Evolutionary conservation across 202 grass and related monocot genomes (phyloP).

Genomic region (Setaria italica): DNA sequence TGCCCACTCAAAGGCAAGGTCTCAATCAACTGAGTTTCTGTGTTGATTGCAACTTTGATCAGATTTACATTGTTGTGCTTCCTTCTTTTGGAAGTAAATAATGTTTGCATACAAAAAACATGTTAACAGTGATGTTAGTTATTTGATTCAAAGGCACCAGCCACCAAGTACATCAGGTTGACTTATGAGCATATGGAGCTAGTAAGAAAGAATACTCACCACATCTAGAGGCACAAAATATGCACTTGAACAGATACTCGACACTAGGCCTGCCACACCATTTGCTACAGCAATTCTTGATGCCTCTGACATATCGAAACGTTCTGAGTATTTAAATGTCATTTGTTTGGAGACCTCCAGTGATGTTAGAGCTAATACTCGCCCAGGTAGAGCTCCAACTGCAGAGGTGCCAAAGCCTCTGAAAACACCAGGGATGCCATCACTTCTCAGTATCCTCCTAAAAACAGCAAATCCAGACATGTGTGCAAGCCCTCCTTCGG

Average conservation of each 20-base stretch:
- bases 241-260: slow-evolving; percentile 74
- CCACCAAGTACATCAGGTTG: not conserved
- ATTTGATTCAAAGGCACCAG: not conserved
- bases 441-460: slow-evolving; percentile 74
- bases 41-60: not conserved
- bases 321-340: slow-evolving; percentile 73
- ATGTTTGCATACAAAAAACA: not conserved
- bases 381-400: slow-evolving; percentile 82
- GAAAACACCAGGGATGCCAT: slow-evolving; percentile 80
- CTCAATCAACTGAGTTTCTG: not conserved
- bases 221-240: slow-evolving; percentile 98
- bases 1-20: not conserved
- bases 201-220: slow-evolving; percentile 57
- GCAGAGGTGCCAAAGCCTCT: slow-evolving; percentile 93
- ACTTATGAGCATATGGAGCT: not conserved
- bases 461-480: slow-evolving; percentile 81
- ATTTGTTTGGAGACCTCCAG: slow-evolving; percentile 91
- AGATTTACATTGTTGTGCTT: not conserved
- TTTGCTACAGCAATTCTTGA: slow-evolving; percentile 72
- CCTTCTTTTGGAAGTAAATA: not conserved
- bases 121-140: not conserved
- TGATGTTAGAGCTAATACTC: slow-evolving; percentile 85
- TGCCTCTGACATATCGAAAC: slow-evolving; percentile 70
- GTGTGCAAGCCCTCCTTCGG: slow-evolving; percentile 63
- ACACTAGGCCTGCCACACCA: slow-evolving; percentile 71